A percentile compares a stretch with the other conserved stretches of the same genome.
Conservation (phyloP, 208 protist species). For the Wallacemonas sp. region DNA sequence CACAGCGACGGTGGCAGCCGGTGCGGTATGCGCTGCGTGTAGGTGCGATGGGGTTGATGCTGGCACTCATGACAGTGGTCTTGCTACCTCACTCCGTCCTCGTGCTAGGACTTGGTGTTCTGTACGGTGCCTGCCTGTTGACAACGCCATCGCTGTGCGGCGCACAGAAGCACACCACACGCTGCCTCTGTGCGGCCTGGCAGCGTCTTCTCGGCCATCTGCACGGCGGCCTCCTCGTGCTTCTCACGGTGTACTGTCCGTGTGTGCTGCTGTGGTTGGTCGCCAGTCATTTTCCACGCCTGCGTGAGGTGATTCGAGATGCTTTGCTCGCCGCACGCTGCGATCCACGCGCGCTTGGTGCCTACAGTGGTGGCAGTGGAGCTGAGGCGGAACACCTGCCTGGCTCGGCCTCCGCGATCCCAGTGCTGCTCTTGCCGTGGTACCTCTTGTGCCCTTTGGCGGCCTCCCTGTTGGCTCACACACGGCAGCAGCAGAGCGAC, state of each 20-base stretch:
- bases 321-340: constrained; percentile 10
- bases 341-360: constrained; percentile 13
- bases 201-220: neutral
- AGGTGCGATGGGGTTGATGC: neutral
- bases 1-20: neutral
- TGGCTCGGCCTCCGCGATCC: neutral
- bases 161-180: too few species aligned
- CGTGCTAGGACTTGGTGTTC: constrained; percentile 2
- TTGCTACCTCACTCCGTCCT: constrained; percentile 5
- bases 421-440: constrained; percentile 6
- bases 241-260: constrained; percentile 17
- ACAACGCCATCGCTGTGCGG: too few species aligned
- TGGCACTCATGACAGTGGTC: neutral
- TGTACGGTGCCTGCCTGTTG: neutral
- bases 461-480: neutral
- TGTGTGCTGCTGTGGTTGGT: constrained; percentile 20
- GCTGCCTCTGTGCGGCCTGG: too few species aligned
- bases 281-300: constrained; percentile 9
- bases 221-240: constrained; percentile 9
- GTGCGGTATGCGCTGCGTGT: neutral
- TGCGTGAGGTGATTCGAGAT: constrained; percentile 8
- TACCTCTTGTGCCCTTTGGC: constrained; percentile 5
- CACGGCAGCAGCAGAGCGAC: neutral
- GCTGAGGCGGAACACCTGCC: too few species aligned
- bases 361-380: constrained; percentile 1